phyloP scores from a whole-genome alignment of 2,329 filamentous ascomycete genomes.

The Talaromyces sp. region DNA sequence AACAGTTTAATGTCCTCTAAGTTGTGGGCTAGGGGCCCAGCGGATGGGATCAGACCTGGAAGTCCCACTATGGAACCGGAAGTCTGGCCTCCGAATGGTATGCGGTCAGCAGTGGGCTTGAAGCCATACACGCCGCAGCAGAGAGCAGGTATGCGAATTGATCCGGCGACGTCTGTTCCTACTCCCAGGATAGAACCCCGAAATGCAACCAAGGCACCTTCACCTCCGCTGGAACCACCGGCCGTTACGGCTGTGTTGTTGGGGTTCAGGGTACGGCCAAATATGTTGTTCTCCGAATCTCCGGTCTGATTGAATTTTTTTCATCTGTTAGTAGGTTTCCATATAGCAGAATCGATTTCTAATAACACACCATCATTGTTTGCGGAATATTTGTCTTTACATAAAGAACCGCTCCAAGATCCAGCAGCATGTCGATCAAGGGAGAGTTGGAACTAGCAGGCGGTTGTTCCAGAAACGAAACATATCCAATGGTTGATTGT shows the following conservation, averaged over 20 bases:
- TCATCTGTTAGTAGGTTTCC: neutral
- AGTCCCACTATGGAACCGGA: constrained; percentile 22
- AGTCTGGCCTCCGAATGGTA: constrained; percentile 47
- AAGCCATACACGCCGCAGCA: constrained; percentile 39
- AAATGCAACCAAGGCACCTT: constrained; percentile 38
- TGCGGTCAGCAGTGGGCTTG: constrained; percentile 39
- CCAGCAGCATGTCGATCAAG: constrained; percentile 11
- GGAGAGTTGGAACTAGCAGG: constrained; percentile 1
- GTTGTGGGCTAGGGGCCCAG: constrained; percentile 32
- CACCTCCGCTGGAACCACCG: constrained; percentile 36
- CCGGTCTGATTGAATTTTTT: constrained; percentile 22
- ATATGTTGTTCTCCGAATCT: constrained; percentile 40
- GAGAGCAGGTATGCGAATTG: constrained; percentile 37
- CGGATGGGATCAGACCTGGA: constrained; percentile 33
- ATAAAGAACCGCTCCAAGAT: constrained; percentile 53
- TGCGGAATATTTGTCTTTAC: constrained; percentile 60
- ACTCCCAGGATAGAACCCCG: constrained; percentile 34
- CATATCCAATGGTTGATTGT: constrained; percentile 54
- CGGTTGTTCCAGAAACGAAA: constrained; percentile 44
- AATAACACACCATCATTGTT: constrained; percentile 62
- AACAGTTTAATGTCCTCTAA: constrained; percentile 4
- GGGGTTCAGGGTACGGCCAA: constrained; percentile 26
- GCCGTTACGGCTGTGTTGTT: constrained; percentile 30
- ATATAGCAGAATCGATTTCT: neutral
- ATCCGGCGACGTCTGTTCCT: constrained; percentile 34